phyloP scores from a whole-genome alignment of 768 basidiomycete species.

The Tylopilus felleus region DNA sequence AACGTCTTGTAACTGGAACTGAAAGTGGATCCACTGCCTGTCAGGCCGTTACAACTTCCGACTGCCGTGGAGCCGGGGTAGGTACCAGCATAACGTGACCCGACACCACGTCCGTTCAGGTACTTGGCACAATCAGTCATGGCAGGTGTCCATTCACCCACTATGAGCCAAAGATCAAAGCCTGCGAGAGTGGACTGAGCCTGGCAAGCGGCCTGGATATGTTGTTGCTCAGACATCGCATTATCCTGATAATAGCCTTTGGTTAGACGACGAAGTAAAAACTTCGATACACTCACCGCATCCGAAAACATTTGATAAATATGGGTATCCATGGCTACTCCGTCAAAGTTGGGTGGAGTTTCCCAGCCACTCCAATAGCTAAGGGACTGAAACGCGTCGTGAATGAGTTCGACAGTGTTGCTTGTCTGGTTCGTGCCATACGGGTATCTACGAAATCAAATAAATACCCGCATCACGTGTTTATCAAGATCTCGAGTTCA shows the following conservation, averaged over 20 bases:
- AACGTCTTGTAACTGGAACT: slow-evolving; percentile 77
- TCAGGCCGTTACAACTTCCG: slow-evolving; percentile 71
- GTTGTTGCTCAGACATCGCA: slow-evolving; percentile 45
- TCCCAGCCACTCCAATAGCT: slow-evolving; percentile 67
- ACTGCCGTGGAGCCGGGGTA: slow-evolving; percentile 60
- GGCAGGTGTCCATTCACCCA: slow-evolving; percentile 87
- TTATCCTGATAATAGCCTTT: slow-evolving; percentile 40
- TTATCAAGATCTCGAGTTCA: slow-evolving; percentile 18
- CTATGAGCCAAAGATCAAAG: slow-evolving; percentile 74
- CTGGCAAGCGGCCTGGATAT: slow-evolving; percentile 60
- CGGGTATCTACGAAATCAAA: slow-evolving; percentile 33
- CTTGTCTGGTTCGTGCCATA: slow-evolving; percentile 42
- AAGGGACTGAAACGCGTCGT: slow-evolving; percentile 78
- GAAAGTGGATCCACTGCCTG: slow-evolving; percentile 73
- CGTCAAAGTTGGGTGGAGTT: slow-evolving; percentile 48
- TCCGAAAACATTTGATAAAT: slow-evolving; percentile 73
- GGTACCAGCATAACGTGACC: slow-evolving; percentile 63
- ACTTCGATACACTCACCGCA: slow-evolving; percentile 38
- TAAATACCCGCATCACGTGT: neutral
- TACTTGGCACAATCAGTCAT: slow-evolving; percentile 59
- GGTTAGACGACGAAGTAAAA: neutral
- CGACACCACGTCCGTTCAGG: slow-evolving; percentile 77
- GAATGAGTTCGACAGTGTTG: slow-evolving; percentile 63
- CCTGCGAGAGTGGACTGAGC: slow-evolving; percentile 41
- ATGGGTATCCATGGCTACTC: slow-evolving; percentile 79